These are phyloP conservation scores for Pseudogymnoascus sp. DNA, from an alignment of 2,329 filamentous ascomycete genomes.

Conservation along the genomic window DNA sequence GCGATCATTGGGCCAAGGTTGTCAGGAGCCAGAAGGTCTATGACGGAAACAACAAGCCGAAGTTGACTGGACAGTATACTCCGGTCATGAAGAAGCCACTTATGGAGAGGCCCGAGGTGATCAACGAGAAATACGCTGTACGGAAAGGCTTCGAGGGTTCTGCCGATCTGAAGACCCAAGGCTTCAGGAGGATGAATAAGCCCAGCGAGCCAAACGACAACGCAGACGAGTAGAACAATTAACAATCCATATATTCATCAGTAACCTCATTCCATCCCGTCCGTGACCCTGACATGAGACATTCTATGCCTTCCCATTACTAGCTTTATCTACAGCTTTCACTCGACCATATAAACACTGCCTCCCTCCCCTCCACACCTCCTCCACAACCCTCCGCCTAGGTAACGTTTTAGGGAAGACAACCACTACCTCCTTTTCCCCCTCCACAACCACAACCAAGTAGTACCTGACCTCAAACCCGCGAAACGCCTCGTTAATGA, in stretches of 20 bases:
- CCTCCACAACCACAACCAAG: constrained; percentile 81
- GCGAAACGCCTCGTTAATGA: constrained; percentile 90
- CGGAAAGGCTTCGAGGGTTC: constrained; percentile 50
- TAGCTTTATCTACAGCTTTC: constrained; percentile 5
- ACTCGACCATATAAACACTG: constrained; percentile 68
- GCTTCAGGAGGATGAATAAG: constrained; percentile 22
- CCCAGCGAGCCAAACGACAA: constrained; percentile 21
- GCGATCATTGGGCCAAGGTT: constrained; percentile 27
- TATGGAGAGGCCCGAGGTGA: constrained; percentile 44
- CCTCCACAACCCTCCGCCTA: constrained; percentile 65
- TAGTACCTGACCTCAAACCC: constrained; percentile 90
- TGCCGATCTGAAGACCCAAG: constrained; percentile 37
- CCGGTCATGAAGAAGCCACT: constrained; percentile 46
- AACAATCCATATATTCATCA: constrained; percentile 7
- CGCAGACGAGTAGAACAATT: constrained; percentile 25
- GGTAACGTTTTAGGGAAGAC: constrained; percentile 84
- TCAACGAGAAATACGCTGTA: constrained; percentile 56
- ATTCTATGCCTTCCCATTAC: constrained; percentile 24
- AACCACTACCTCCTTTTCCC: constrained; percentile 83
- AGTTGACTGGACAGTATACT: constrained; percentile 46
- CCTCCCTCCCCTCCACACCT: constrained; percentile 81
- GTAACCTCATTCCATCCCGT: constrained; percentile 7
- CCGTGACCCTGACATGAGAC: constrained; percentile 10
- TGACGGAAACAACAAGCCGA: constrained; percentile 48
- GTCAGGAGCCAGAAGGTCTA: constrained; percentile 38